Evolutionary conservation across 108 stramenopile species (phyloP).

Genomic region (Craspedostauros australis): DNA sequence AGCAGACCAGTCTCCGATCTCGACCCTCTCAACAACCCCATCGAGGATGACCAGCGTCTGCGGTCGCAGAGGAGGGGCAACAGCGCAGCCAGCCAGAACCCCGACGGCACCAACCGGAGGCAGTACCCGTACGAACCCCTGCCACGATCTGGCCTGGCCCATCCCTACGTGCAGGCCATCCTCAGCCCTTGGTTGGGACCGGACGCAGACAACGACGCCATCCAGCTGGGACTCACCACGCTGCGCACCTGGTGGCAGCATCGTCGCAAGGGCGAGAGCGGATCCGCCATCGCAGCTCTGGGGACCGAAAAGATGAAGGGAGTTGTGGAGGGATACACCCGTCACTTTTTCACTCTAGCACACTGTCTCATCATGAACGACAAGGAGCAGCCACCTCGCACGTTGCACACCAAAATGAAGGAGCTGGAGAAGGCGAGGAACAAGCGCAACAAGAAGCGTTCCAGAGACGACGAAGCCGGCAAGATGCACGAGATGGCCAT

Average conservation of each 20-base stretch:
- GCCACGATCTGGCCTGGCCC: slow-evolving; percentile 77
- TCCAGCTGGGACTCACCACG: slow-evolving; percentile 79
- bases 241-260: slow-evolving; percentile 91
- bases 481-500: slow-evolving; percentile 31
- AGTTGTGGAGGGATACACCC: slow-evolving; percentile 90
- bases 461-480: slow-evolving; percentile 31
- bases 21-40: slow-evolving; percentile 67
- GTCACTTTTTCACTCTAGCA: slow-evolving; percentile 82
- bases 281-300: slow-evolving; percentile 76
- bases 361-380: slow-evolving; percentile 79
- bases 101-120: slow-evolving; percentile 38
- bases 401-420: slow-evolving; percentile 70
- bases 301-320: slow-evolving; percentile 86
- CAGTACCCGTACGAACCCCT: slow-evolving; percentile 83
- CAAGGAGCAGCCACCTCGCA: slow-evolving; percentile 81
- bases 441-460: slow-evolving; percentile 60
- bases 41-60: slow-evolving; percentile 50
- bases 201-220: slow-evolving; percentile 85
- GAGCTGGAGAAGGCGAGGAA: slow-evolving; percentile 66
- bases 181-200: slow-evolving; percentile 86
- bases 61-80: no score
- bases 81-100: slow-evolving; percentile 13
- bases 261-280: slow-evolving; percentile 86
- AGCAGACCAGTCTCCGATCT: slow-evolving; percentile 45
- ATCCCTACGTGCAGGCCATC: slow-evolving; percentile 88